Evolutionary conservation across 768 basidiomycete genomes (phyloP).

Genomic region (Pleurotus salmoneostramineus): DNA sequence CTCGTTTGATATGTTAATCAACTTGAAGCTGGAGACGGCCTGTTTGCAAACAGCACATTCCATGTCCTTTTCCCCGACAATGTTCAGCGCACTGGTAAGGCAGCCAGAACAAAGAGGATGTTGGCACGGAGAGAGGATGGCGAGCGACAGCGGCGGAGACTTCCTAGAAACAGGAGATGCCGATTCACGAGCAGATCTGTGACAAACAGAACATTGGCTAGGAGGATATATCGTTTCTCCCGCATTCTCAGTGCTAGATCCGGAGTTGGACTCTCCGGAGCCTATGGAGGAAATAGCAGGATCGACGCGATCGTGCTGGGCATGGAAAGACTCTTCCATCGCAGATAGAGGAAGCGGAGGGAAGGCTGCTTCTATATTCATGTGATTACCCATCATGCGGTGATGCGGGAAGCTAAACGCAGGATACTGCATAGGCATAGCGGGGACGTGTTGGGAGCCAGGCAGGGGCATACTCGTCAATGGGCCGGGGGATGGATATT

Average conservation of each 20-base stretch:
- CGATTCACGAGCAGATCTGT: slow-evolving; percentile 27
- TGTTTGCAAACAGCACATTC: slow-evolving; percentile 76
- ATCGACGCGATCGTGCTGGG: slow-evolving; percentile 19
- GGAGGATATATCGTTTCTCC: neutral
- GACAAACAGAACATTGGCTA: slow-evolving; percentile 12
- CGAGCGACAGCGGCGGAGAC: slow-evolving; percentile 37
- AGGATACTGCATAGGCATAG: neutral
- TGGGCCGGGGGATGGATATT: slow-evolving; percentile 1
- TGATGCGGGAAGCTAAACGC: neutral
- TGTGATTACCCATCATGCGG: neutral
- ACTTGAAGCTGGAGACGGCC: slow-evolving; percentile 65
- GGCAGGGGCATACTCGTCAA: neutral
- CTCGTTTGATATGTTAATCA: neutral
- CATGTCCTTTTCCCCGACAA: slow-evolving; percentile 88
- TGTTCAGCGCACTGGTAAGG: slow-evolving; percentile 82
- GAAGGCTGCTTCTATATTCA: neutral
- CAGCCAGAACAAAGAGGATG: slow-evolving; percentile 80
- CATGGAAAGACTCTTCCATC: slow-evolving; percentile 40
- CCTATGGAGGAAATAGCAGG: slow-evolving; percentile 11
- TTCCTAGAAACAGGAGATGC: slow-evolving; percentile 60
- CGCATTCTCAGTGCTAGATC: neutral
- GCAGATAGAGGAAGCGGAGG: slow-evolving; percentile 13
- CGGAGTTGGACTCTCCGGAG: slow-evolving; percentile 3
- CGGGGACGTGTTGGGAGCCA: neutral
- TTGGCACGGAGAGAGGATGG: slow-evolving; percentile 67